Percentiles rank a stretch among this genome's conserved stretches.
Evolutionary conservation across 2,329 filamentous ascomycete species (phyloP).

Genomic region (Tolypocladium sp.): DNA sequence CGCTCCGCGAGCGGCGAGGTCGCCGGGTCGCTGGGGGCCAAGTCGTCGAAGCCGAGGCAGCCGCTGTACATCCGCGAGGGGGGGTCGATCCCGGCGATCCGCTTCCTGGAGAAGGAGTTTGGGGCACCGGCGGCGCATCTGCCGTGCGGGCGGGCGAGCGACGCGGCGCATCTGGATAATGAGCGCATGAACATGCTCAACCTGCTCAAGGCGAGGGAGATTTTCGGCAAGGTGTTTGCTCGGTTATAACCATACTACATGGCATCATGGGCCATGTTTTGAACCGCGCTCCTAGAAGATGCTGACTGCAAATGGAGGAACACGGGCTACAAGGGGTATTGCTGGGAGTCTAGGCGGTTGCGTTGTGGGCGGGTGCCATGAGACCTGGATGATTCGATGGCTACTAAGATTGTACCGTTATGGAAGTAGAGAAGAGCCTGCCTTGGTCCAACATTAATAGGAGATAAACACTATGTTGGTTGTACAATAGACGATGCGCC

Average conservation of each 20-base stretch:
- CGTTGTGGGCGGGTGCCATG: no score
- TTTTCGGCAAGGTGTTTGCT: slow-evolving; percentile 79
- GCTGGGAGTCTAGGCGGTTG: no score
- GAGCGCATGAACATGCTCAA: slow-evolving; percentile 85
- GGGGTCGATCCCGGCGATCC: slow-evolving; percentile 86
- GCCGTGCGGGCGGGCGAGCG: slow-evolving; percentile 89
- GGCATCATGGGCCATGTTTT: no score
- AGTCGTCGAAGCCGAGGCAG: slow-evolving; percentile 33
- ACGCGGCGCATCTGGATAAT: slow-evolving; percentile 89
- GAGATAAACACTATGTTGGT: background rate
- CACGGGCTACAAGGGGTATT: no score
- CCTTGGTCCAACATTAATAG: background rate
- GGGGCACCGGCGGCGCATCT: slow-evolving; percentile 82
- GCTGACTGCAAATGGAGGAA: no score
- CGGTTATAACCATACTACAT: slow-evolving; percentile 49
- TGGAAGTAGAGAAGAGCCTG: background rate
- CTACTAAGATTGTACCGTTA: background rate
- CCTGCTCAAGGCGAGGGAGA: slow-evolving; percentile 82
- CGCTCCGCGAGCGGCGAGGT: background rate
- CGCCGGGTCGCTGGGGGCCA: background rate
- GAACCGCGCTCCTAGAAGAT: no score
- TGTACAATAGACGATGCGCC: background rate
- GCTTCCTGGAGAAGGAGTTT: slow-evolving; percentile 93
- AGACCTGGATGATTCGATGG: background rate
- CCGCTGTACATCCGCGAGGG: slow-evolving; percentile 94